Conservation (phyloP, 2,329 filamentous ascomycete genomes). For the Aspergillus carbonarius region DNA sequence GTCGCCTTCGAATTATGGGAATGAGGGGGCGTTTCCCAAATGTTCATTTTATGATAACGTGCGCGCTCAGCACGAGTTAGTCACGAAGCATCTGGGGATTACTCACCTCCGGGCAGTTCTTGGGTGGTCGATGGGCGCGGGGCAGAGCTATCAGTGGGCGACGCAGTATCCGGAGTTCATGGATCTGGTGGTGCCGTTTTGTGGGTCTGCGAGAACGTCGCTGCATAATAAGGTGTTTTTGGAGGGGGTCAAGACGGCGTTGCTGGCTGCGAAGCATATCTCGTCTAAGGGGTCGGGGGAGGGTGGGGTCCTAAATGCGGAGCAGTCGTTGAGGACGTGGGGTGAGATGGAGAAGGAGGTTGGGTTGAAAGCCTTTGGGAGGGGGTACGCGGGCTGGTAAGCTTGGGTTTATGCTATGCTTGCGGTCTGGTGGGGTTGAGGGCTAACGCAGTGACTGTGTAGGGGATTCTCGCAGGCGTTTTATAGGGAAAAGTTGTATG, state of each 20-base stretch:
- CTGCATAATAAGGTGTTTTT: constrained; percentile 69
- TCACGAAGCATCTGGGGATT: constrained; percentile 63
- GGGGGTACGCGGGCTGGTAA: constrained; percentile 72
- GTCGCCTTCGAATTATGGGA: constrained; percentile 62
- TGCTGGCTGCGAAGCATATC: constrained; percentile 58
- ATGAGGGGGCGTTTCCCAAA: constrained; percentile 59
- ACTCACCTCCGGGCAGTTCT: constrained; percentile 62
- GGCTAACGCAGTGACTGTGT: not conserved
- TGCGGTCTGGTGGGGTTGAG: not conserved
- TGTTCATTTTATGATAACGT: constrained; percentile 70
- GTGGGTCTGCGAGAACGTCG: constrained; percentile 63
- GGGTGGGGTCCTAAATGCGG: constrained; percentile 42
- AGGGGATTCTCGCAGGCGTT: constrained; percentile 78
- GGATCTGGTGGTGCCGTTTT: constrained; percentile 66
- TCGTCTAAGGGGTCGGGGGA: constrained; percentile 53
- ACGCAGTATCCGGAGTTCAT: constrained; percentile 64
- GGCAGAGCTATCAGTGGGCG: constrained; percentile 65
- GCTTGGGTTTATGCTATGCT: constrained; percentile 5
- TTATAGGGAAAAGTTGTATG: constrained; percentile 69
- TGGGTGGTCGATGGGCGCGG: constrained; percentile 71
- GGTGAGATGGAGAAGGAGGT: constrained; percentile 53
- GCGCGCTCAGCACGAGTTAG: constrained; percentile 62
- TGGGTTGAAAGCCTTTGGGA: constrained; percentile 68
- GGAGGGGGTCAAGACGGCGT: constrained; percentile 61
- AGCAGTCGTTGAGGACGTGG: constrained; percentile 50